Base-by-base conservation (phyloP, 192 early-diverging fungal species). In the Chytriomyces sp. region DNA sequence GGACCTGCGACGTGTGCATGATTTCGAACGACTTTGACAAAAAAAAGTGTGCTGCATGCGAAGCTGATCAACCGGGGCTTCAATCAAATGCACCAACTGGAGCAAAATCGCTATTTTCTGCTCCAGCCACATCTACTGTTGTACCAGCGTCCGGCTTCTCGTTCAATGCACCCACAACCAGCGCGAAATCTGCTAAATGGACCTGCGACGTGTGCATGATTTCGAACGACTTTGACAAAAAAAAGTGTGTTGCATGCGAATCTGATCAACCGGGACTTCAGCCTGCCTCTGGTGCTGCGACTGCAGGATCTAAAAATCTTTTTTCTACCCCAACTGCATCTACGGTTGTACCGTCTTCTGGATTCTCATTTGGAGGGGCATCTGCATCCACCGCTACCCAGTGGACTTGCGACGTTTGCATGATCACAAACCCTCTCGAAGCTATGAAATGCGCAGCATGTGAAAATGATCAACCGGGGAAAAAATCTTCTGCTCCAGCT, bases 321-420 rank as follows among this genome's bases (percentile, higher is more conserved):
- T 18, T 23, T 50, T 10, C 20, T 13, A 18, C 68, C 10, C 10
- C 68, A 11, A 16, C 68, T 10, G 9, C 47, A 20, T 49, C 68
- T n/a, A 28, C 47, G 10, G 16, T 50, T 5, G 26, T 50, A 50
- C 7, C 68, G 18, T 4, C 68, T 24, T n/a, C 48, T 28, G 49
- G 48, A n/a, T 69, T 69, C 26, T 69, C 68, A 49, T 69, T 69
- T 50, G 46, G 48, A 23, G 23, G 48, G 8, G 23, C 68, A 69
- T 18, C 68, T 69, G 47, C 9, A 28, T 8, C 71, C n/a, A 10
- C 71, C 1, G 2, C 48, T 35, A 10, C 50, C 16, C 18, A 50
- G 43, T 73, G 71, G 71, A 73, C 28, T n/a, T 73, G 71, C 44
- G 71, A 73, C 18, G 28, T 23, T 20, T 73, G 71, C 47, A 23